Base-by-base conservation (phyloP, 768 basidiomycete genomes). In the Clitopilus passeckerianus region DNA sequence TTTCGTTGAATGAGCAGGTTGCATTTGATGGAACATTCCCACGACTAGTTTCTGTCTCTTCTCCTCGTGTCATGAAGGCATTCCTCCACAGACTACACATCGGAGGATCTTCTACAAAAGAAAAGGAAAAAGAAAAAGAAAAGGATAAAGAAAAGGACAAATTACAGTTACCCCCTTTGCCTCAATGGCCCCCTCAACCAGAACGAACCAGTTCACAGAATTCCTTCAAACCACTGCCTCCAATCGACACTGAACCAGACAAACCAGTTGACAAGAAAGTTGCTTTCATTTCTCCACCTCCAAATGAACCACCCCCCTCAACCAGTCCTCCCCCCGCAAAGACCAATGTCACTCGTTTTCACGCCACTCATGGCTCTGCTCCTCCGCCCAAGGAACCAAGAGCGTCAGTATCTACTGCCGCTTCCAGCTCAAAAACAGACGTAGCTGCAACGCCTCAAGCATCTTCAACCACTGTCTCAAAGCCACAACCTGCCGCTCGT, bases 21-120 rank as follows among this genome's bases (percentile, higher is more conserved):
- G 65, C 67, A 55, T 54, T 15, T 57, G 60, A 63, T 58, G 62
- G 62, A 66, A 66, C 62, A 64, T 65, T 69, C 70, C 68, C 68
- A 71, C 63, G 67, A 56, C 59, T 50, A 41, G 37, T 18, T 50
- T 50, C 46, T 23, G 52, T 58, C 52, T 54, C 53, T 43, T 58
- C 52, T 61, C 72, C 71, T 22, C 20, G 16, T 22, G 46, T 50
- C 46, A 50, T 93, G 91, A 93, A 91, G 81, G 91, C 91, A 46
- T 88, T 93, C 66, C 83, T 93, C 72, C 82, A 83, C 69, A 84
- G 90, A 68, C 76, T 93, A 65, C 90, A 90, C 69, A 73, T 86
- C 66, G 83, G 84, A 58, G 81, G 80, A 15, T 41, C 37, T 15
- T 41, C 37, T 41, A 15, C n/a, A 56, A 82, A 81, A 64, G 73